These are phyloP conservation scores for Cystobasidiaceae sp. DNA, from an alignment of 1,284 basidiomycete genomes.

Conservation along the genomic window DNA sequence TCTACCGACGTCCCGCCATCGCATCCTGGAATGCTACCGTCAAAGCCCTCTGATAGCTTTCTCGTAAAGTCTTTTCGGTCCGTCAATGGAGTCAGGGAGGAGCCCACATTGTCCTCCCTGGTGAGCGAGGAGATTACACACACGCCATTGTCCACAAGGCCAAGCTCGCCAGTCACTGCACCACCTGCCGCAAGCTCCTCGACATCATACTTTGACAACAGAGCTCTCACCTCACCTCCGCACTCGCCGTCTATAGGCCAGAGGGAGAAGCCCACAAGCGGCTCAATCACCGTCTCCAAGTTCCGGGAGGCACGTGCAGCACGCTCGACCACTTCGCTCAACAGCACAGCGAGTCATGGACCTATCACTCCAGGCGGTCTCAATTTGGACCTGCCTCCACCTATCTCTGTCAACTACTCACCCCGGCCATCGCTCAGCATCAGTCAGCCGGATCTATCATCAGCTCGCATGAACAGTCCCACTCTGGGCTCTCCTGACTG, in stretches of 20 bases:
- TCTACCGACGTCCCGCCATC: no score
- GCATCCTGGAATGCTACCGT: no score
- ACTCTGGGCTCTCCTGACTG: background rate
- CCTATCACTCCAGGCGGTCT: background rate
- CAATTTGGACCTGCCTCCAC: slow-evolving; percentile 23
- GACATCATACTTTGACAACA: slow-evolving; percentile 1
- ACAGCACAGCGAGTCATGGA: background rate
- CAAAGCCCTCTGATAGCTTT: slow-evolving; percentile 16
- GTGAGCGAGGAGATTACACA: slow-evolving; percentile 3
- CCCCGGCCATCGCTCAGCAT: background rate
- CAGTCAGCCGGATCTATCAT: background rate
- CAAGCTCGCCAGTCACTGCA: slow-evolving; percentile 8
- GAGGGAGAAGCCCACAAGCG: background rate
- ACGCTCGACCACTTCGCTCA: slow-evolving; percentile 7
- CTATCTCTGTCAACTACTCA: background rate
- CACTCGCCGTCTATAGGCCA: no score
- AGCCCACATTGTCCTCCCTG: slow-evolving; percentile 19
- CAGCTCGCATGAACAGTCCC: background rate
- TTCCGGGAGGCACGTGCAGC: slow-evolving; percentile 27
- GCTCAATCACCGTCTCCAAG: slow-evolving; percentile 16
- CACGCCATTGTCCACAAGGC: background rate
- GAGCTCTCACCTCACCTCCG: no score
- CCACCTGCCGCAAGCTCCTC: background rate
- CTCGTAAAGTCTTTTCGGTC: slow-evolving; percentile 25
- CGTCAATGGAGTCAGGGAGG: slow-evolving; percentile 16